Evolutionary conservation across 2,329 filamentous ascomycete genomes (phyloP), one percentile per base, ranked within the genome.

Genomic region (Nemania sp.): DNA sequence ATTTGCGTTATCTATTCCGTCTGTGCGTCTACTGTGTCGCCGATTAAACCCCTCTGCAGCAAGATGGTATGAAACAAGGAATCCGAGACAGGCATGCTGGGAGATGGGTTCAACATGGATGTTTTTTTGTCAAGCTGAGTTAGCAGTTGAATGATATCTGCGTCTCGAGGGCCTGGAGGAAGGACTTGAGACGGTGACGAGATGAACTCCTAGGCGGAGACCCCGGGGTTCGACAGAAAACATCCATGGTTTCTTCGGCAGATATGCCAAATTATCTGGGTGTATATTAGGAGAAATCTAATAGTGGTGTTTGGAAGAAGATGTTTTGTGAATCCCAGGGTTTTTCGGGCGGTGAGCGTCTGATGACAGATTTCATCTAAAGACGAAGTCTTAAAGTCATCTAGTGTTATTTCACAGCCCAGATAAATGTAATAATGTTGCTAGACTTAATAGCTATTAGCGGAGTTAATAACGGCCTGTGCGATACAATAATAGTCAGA

Each of bases 121-220:
- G n/a, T n/a, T n/a, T n/a, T n/a, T n/a, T n/a, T n/a, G n/a, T n/a
- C n/a, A n/a, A n/a, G n/a, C n/a, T n/a, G n/a, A n/a, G n/a, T n/a
- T n/a, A n/a, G n/a, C n/a, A n/a, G n/a, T 54, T 34, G 34, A 13
- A 17, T 32, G 10, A 2, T 12, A 32, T 51, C 59, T 46, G 55
- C 45, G 59, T 62, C 59, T 62, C 59, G 52, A 29, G 20, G 48
- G 39, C 46, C 55, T 59, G 55, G 32, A 59, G 55, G 59, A 62
- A 20, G 40, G 32, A 53, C 37, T 39, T 51, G 15, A 42, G 46
- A 54, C 17, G 42, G 34, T 32, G 21, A 53, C 40, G 17, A 29
- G 50, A 59, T 55, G 55, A 59, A 55, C 51, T 55, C 47, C 10
- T 2, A 18, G 5, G 39, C n/a, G 47, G 10, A 55, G 55, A 62